Evolutionary conservation across 2,329 filamentous ascomycete species (phyloP), one percentile per base, ranked within the genome.

Genomic region (Aspergillus neotritici): DNA sequence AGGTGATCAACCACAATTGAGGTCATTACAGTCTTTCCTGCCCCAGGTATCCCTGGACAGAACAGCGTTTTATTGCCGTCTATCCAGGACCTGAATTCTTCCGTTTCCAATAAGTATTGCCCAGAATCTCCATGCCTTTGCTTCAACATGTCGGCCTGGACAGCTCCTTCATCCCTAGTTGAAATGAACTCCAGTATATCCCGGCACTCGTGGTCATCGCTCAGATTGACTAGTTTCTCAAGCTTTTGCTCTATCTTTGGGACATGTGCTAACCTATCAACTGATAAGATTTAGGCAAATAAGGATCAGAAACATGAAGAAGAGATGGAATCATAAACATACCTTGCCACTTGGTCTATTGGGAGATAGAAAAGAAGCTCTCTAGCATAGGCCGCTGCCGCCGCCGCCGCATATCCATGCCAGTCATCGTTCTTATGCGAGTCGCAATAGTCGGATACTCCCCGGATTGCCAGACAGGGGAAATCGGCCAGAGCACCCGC

Each of bases 381-480:
- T 4, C 69, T 25, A 14, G 40, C 25, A 13, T 41, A 41, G 11
- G 40, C 33, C 11, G 32, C 40, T 12, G 72, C 1, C 62, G 71
- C n/a, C 58, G 62, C 37, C 61, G 73, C 2, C 60, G 75, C 14
- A 58, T 75, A 4, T 53, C 53, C 3, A 71, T 72, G 25, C 31
- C 43, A 31, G n/a, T 31, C 11, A 31, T 32, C 16, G 43, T 46
- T 54, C 38, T 55, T 53, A 31, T 55, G 50, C 5, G 49, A 54
- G 29, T 55, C 53, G 17, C 42, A 49, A 40, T 54, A 55, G 40
- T 55, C 50, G 13, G 37, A 48, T 9, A 55, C 53, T n/a, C 53
- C 53, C 4, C 53, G 48, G 14, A 56, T 50, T 9, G 52, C 45
- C 9, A 55, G 32, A 16, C 45, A 52, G 16, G 40, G 48, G 17